Evolutionary conservation across 2,329 filamentous ascomycete species (phyloP), one percentile per base, ranked within the genome.

Genomic region (Helotiales sp.): DNA sequence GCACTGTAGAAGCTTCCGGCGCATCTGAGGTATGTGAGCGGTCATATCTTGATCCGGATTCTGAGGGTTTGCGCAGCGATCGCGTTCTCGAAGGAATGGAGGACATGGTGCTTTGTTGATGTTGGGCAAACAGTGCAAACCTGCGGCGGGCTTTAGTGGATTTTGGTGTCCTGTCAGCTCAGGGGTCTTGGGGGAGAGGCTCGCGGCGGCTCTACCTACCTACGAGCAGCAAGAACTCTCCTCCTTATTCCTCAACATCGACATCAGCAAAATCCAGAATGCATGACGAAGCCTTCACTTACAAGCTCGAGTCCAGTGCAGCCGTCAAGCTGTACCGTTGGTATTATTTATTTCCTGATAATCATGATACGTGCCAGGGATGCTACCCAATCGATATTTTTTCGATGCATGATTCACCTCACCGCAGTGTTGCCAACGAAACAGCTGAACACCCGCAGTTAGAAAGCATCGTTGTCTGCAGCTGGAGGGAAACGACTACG

Each of bases 81-180:
- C 70, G 67, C 37, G 71, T 73, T 45, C 72, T 66, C 13, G 70
- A 72, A 22, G 73, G 71, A 54, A 73, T 69, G 55, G 71, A 55
- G 34, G 70, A 71, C 71, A 73, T 72, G 60, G 61, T 69, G 32
- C 17, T 60, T 34, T 28, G 20, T 61, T 57, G 65, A 52, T 64
- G 58, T 58, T 60, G 6, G 45, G 45, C 30, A 26, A 60, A 20
- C 32, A 17, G 55, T 40, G 40, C 59, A 22, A 37, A 17, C 59
- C 15, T 13, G 24, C n/a, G 26, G 30, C 13, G 26, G 15, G 17
- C 43, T 50, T 24, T 49, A 45, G 26, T 20, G 26, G 49, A 52
- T 52, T 30, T 30, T 24, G 49, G 37, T 26, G 57, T 30, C 37
- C 57, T 26, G 57, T 30, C 37, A 26, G 24, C 26, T 47, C 34